Percentiles rank a stretch among this genome's conserved stretches.
These are phyloP conservation scores for Fusarium decemcellulare DNA, from an alignment of 2,329 filamentous ascomycete genomes.

Conservation along the genomic window DNA sequence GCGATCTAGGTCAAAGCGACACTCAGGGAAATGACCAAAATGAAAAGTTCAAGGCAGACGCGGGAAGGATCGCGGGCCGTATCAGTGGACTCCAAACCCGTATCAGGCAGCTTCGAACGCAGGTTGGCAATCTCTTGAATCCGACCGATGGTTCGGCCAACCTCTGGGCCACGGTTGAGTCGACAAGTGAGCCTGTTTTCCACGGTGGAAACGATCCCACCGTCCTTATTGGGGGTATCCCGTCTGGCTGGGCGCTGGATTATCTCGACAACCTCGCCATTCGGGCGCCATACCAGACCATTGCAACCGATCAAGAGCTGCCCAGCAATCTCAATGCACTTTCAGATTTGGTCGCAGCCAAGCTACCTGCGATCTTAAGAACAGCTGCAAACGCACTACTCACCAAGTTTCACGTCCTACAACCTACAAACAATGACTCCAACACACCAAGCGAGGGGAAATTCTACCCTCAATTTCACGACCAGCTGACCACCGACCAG, in stretches of 20 bases:
- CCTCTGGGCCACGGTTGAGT: slow-evolving; percentile 28
- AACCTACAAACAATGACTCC: background rate
- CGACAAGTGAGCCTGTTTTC: slow-evolving; percentile 44
- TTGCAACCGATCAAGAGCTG: background rate
- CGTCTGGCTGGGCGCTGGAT: slow-evolving; percentile 56
- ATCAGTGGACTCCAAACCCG: background rate
- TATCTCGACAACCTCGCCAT: slow-evolving; percentile 45
- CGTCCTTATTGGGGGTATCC: slow-evolving; percentile 53
- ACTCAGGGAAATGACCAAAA: slow-evolving; percentile 1
- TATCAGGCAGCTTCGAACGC: background rate
- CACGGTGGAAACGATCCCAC: slow-evolving; percentile 54
- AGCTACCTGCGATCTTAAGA: background rate
- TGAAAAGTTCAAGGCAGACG: background rate
- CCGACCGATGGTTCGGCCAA: background rate
- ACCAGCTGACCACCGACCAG: background rate
- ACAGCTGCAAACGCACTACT: background rate
- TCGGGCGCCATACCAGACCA: slow-evolving; percentile 4
- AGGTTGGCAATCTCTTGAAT: background rate
- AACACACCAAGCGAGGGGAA: fast-evolving
- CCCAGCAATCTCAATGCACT: background rate
- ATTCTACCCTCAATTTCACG: slow-evolving; percentile 10
- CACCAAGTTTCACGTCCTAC: background rate
- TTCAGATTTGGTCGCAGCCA: fast-evolving
- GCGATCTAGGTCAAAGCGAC: background rate
- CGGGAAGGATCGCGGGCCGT: background rate